Conservation (phyloP, 164 flowering plant genomes). For the Amborella trichopoda region DNA sequence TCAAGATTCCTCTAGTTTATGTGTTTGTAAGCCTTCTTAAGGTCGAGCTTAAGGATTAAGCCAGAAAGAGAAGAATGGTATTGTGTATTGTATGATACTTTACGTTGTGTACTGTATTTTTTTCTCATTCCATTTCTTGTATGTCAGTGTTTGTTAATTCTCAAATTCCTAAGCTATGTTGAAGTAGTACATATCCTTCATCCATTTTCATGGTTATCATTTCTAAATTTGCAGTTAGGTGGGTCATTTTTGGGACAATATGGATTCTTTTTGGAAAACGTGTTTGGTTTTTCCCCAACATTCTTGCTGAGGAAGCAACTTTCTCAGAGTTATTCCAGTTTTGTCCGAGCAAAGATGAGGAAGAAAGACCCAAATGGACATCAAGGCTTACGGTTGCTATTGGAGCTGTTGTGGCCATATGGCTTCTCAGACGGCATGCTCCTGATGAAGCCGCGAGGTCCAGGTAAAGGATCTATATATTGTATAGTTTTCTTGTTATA, state of each 20-base stretch:
- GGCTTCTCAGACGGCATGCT: slow-evolving; percentile 82
- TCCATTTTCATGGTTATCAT: not conserved
- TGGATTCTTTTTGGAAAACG: slow-evolving; percentile 84
- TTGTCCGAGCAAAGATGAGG: slow-evolving; percentile 97
- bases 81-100: no score
- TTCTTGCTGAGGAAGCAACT: slow-evolving; percentile 97
- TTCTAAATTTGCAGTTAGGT: slow-evolving; percentile 53
- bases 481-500: no score
- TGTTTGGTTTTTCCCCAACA: slow-evolving; percentile 93
- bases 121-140: no score
- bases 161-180: no score
- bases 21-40: no score
- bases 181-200: no score
- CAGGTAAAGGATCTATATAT: no score
- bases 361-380: slow-evolving; percentile 91
- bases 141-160: no score
- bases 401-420: slow-evolving; percentile 47
- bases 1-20: no score
- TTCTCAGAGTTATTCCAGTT: slow-evolving; percentile 79
- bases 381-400: slow-evolving; percentile 66
- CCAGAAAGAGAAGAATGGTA: no score
- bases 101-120: no score
- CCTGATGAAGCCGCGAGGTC: slow-evolving; percentile 99
- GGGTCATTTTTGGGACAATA: slow-evolving; percentile 50
- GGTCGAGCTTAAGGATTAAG: no score